These are phyloP conservation scores for Lactifluus hygrophoroides DNA, from an alignment of 768 basidiomycete species.

Conservation along the genomic window DNA sequence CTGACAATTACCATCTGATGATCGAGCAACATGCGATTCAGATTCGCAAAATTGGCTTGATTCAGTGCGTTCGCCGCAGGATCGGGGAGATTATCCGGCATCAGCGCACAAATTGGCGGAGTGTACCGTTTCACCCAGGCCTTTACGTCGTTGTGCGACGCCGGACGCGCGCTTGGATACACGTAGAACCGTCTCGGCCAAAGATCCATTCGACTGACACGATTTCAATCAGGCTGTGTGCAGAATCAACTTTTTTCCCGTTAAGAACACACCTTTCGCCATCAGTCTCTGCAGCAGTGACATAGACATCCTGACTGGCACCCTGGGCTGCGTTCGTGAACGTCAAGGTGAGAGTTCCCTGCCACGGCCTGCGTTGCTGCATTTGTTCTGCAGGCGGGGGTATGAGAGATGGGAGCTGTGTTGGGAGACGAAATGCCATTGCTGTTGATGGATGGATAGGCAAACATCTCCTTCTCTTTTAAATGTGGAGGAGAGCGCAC, in stretches of 20 bases:
- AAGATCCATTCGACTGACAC: conserved; percentile 39
- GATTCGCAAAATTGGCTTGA: conserved; percentile 43
- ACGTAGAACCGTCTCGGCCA: conserved; percentile 46
- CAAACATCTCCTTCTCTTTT: conserved; percentile 8
- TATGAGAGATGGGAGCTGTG: conserved; percentile 50
- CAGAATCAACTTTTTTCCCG: neutral
- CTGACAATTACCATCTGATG: conserved; percentile 40
- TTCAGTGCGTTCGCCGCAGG: conserved; percentile 42
- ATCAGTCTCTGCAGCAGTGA: conserved; percentile 61
- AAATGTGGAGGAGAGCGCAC: neutral
- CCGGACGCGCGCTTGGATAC: conserved; percentile 33
- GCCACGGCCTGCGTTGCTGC: conserved; percentile 42
- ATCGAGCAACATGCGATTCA: conserved; percentile 45
- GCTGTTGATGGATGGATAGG: neutral
- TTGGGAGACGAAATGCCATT: conserved; percentile 58
- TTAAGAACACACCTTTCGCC: conserved; percentile 52
- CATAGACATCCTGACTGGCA: conserved; percentile 41
- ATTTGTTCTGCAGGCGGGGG: conserved; percentile 44
- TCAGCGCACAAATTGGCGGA: conserved; percentile 48
- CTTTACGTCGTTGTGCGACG: conserved; percentile 39
- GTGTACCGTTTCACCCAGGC: conserved; percentile 42
- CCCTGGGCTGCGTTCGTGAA: conserved; percentile 39
- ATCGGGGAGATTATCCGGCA: conserved; percentile 51
- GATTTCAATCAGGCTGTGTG: conserved; percentile 1
- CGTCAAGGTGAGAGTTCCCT: conserved; percentile 45